Evolutionary conservation across 352 stramenopile species (phyloP), one percentile per base, ranked within the genome.

Genomic region (Phytophthora capsici): DNA sequence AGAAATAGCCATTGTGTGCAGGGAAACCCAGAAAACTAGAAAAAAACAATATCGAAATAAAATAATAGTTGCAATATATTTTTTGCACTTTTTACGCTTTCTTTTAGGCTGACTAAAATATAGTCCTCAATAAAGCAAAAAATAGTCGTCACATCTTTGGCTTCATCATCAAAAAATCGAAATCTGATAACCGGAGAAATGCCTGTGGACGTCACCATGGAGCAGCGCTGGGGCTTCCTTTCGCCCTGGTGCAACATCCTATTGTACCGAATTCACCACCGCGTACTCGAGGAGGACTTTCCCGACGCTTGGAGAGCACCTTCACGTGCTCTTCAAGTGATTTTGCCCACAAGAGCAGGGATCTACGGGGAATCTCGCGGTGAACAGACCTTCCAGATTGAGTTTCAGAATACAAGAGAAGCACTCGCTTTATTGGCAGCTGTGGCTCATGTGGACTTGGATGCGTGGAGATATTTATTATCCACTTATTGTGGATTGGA

Each of bases 341-440:
- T 63, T 52, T 9, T 51, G 16, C 47, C 57, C 28, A 54, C 38
- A 1, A 20, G 58, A 4, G 6, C 38, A 2, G 40, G 40, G 16
- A 25, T 54, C 12, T 59, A 59, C 20, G 52, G 53, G 19, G 61
- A 64, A 8, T 51, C 23, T 22, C 49, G 54, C 3, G 53, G 55
- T 19, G 45, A 57, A 16, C 34, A n/a, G 6, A 49, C 36, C 9
- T 64, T 64, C 53, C 51, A 56, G 25, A 37, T 58, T 6, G 45
- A 69, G 26, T 69, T 69, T 28, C 44, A 69, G 26, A 69, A 63
- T 19, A 51, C 53, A 2, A 14, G 46, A 34, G 61, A 69, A 30
- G 53, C 53, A 16, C 55, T 63, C 2, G 36, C 51, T 10, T 53
- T 64, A 23, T 47, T 69, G 53, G 60, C 60, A 23, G 40, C 40